Base-by-base conservation (phyloP, 1,284 basidiomycete genomes). In the Ceratobasidium sp. region DNA sequence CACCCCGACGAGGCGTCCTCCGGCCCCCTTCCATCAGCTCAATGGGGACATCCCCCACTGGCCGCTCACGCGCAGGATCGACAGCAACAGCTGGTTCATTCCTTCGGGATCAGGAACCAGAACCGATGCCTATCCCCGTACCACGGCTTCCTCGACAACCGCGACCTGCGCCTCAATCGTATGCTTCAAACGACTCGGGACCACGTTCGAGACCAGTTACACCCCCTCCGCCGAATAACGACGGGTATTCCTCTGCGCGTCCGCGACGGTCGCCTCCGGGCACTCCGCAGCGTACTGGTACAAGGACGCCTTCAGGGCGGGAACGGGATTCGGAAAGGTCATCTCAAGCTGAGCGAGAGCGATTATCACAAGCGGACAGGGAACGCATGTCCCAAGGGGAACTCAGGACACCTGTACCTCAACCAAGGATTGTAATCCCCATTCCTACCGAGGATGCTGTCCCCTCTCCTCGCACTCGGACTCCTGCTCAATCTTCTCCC, bases 1-100 rank as follows among this genome's bases (percentile, higher is more conserved):
- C 61, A 18, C 61, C 72, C 12, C 51, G 72, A 20, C 72, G 72
- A 13, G 72, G 72, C 49, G 60, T 75, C 13, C 72, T 75, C 28
- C 72, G 72, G 15, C 72, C 72, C 13, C 72, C 72, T 13, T 75
- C 72, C 10, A 75, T 75, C 44, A 75, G 72, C 39, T 75, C 72
- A 7, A 40, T 75, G 40, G 60, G 42, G 4, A 75, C 72, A 10
- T 64, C 72, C 15, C 23, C 44, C n/a, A 60, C 46, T 33, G 61
- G 44, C 33, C 72, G 72, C 7, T 75, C 72, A 1, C 72, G 72
- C 12, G 72, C 70, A n/a, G 70, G 70, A 20, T 73, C 70, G 2
- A 73, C 42, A n/a, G 70, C 70, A 4, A 73, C 42, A 6, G 70
- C 72, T 51, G 72, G 72, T 28, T 75, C 72, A 10, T 53, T 75